A percentile compares a stretch with the other conserved stretches of the same genome.
Conservation (phyloP, 2,329 filamentous ascomycete species). For the Sporothrix protearum region DNA sequence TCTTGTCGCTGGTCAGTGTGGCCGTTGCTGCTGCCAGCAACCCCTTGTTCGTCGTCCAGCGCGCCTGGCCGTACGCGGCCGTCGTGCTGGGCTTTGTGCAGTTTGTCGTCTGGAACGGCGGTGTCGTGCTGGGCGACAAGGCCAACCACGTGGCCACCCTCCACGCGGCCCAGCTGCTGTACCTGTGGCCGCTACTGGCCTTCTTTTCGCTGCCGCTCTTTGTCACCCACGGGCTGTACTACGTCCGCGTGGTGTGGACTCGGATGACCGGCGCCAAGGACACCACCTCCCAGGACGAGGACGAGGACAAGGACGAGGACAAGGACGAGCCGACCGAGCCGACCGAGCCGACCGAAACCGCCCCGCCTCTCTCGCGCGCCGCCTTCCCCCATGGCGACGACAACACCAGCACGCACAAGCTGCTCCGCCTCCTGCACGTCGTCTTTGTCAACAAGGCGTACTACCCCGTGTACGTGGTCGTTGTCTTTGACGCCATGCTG, state of each 20-base stretch:
- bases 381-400: neutral
- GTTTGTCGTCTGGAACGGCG: constrained; percentile 84
- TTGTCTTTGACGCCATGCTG: constrained; percentile 39
- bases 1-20: constrained; percentile 61
- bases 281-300: neutral
- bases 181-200: constrained; percentile 83
- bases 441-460: constrained; percentile 38
- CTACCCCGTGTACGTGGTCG: constrained; percentile 38
- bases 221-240: constrained; percentile 33
- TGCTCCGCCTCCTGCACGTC: constrained; percentile 23
- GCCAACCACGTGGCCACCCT: constrained; percentile 87
- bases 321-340: too few relatives aligned
- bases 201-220: constrained; percentile 87
- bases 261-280: too few relatives aligned
- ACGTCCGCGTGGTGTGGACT: neutral
- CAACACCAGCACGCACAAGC: neutral
- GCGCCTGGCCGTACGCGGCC: constrained; percentile 57
- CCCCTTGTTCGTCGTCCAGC: constrained; percentile 43
- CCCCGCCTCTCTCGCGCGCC: neutral
- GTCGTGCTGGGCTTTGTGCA: constrained; percentile 64
- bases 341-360: too few relatives aligned
- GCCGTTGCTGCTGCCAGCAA: constrained; percentile 54
- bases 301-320: neutral
- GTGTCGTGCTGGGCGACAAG: constrained; percentile 93
- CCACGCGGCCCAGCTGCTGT: constrained; percentile 88